These are phyloP conservation scores for Scedosporium dehoogii DNA, from an alignment of 2,329 filamentous ascomycete genomes.

Conservation along the genomic window DNA sequence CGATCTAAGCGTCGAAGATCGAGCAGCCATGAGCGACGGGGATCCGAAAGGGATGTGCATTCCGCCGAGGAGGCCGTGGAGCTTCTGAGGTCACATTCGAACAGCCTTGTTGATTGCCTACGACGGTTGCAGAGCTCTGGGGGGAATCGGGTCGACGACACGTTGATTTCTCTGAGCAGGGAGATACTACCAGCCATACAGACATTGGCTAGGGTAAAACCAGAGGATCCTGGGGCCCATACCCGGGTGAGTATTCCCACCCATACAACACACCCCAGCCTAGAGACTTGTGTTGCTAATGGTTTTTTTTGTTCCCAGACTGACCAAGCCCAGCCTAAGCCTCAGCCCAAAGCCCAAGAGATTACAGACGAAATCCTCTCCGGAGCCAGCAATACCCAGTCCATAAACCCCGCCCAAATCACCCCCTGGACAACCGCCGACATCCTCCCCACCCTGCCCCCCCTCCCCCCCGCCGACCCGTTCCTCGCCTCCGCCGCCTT, in stretches of 20 bases:
- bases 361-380: too few relatives aligned
- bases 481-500: slow-evolving; percentile 54
- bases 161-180: slow-evolving; percentile 13
- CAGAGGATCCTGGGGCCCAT: background rate
- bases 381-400: slow-evolving; percentile 1
- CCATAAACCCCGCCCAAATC: slow-evolving; percentile 16
- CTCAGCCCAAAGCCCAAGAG: slow-evolving; percentile 5
- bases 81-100: slow-evolving; percentile 22
- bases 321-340: slow-evolving; percentile 2
- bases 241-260: slow-evolving; percentile 7
- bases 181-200: slow-evolving; percentile 19
- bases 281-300: too few relatives aligned
- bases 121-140: slow-evolving; percentile 19
- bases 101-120: slow-evolving; percentile 28
- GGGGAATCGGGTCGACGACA: slow-evolving; percentile 13
- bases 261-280: background rate
- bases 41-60: background rate
- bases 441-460: slow-evolving; percentile 38
- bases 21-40: slow-evolving; percentile 8
- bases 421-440: slow-evolving; percentile 41
- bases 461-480: slow-evolving; percentile 53
- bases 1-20: slow-evolving; percentile 4
- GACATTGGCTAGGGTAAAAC: slow-evolving; percentile 6
- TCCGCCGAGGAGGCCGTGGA: slow-evolving; percentile 17
- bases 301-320: too few relatives aligned